Evolutionary conservation across 1,284 basidiomycete species (phyloP).

Genomic region (Ceratobasidium sp.): DNA sequence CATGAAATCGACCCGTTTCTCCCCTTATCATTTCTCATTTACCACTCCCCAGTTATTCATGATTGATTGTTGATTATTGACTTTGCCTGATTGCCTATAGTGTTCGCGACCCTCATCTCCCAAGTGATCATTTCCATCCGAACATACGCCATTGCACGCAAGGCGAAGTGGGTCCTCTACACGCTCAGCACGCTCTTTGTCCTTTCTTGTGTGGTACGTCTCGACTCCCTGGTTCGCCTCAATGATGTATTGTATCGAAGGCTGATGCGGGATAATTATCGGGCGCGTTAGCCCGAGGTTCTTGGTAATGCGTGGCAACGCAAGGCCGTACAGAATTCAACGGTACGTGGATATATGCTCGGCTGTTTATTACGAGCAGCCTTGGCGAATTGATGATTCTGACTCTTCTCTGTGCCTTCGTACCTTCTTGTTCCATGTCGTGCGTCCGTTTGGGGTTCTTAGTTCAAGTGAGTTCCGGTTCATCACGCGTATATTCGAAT

Average conservation of each 20-base stretch:
- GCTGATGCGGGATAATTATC: slow-evolving; percentile 17
- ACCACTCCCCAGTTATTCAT: too few species aligned
- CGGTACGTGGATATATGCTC: slow-evolving; percentile 55
- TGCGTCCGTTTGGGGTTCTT: not conserved
- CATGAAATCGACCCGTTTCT: too few species aligned
- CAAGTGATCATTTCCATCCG: slow-evolving; percentile 45
- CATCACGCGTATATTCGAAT: not conserved
- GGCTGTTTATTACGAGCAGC: too few species aligned
- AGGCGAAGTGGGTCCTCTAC: slow-evolving; percentile 39
- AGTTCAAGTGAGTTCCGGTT: slow-evolving; percentile 35
- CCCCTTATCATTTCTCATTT: too few species aligned
- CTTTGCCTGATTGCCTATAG: not conserved
- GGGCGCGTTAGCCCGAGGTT: slow-evolving; percentile 20
- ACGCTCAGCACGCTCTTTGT: slow-evolving; percentile 18
- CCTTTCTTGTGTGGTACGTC: slow-evolving; percentile 34
- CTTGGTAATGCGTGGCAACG: slow-evolving; percentile 39
- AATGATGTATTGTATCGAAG: not conserved
- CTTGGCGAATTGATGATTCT: too few species aligned
- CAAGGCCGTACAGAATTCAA: slow-evolving; percentile 34
- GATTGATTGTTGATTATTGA: too few species aligned
- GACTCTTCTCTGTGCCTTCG: not conserved
- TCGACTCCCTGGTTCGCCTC: too few species aligned
- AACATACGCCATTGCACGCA: slow-evolving; percentile 43
- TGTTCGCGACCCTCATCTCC: slow-evolving; percentile 43
- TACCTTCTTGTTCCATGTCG: not conserved